Base-by-base conservation (phyloP, 2,329 filamentous ascomycete species). In the Clarireedia hainanense region DNA sequence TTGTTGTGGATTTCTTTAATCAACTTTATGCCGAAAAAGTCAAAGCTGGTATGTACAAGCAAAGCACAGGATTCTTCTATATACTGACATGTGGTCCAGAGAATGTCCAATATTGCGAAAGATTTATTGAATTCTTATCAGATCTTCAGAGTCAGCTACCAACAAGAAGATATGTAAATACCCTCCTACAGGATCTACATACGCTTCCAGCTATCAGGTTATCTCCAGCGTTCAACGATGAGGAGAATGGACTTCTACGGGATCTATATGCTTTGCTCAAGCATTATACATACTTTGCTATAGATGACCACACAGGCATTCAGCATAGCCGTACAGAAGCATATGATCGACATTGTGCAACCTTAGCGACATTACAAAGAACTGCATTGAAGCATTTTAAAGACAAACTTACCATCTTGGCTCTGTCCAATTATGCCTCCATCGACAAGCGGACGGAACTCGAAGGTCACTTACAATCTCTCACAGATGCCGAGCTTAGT, bases 141-240 rank as follows among this genome's bases (percentile, higher is more conserved):
- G 94, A 99, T 68, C 74, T 99, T 20, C 84, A 95, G 69, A 96
- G 92, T 66, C 94, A 99, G 70, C 76, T 97, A 48, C 94, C 94
- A 0, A 99, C 95, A 3, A 80, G 94, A 64, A 84, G 94, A 70
- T 97, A 97, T 69, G 89, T 95, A 68, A 96, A 96, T 70, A 85
- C 89, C 1, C 74, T 99, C 43, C 72, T 97, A 14, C 85, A 88
- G 64, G 92, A 99, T 68, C 75, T 97, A 47, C 91, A 97, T 68
- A 72, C 95, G 23, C 72, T 96, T 27, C 77, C 92, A 1, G 81
- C 88, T 9, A 83, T 96, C 64, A 81, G 80, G 48, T 74, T 95
- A 17, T 96, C 92, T 1, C 86, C 87, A 1, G 73, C 92, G 65
- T 95, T 86, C 65, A 83, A 85, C 55, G 81, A 86, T 55, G 84